Evolutionary conservation across 2,329 filamentous ascomycete genomes (phyloP), one percentile per base, ranked within the genome.

Genomic region (Ceratocystis cubensis): DNA sequence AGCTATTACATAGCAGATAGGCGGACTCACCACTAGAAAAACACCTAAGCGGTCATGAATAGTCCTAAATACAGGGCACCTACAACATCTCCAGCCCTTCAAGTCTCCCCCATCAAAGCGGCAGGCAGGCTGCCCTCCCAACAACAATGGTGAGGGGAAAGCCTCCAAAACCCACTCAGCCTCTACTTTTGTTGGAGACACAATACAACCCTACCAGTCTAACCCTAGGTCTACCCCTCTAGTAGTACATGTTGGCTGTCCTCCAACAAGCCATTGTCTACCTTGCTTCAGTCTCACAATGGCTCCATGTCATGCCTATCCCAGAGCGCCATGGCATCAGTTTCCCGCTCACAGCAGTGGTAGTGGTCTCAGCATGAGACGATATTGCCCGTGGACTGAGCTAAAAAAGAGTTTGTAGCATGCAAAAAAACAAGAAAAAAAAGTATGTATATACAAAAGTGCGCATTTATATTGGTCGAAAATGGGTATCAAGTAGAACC

Each of bases 401-500:
- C 37, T 5, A 41, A 15, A 13, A 41, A 15, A 5, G 37, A 41
- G 37, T 41, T 41, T 41, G 37, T 5, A 13, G 37, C 37, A 41
- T 15, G 10, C 37, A 41, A 41, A 13, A 41, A 41, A 15, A 41
- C 3, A 41, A 4, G 3, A 13, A 15, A 41, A 41, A 41, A 13
- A 41, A 13, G 2, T 0, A 10, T 41, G 13, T 41, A 41, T 41
- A 15, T 41, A 41, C 37, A 41, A 41, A 13, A 41, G 37, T 41
- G 37, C 13, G 37, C 13, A 41, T 41, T 57, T 66, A n/a, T 48
- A 41, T 66, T 61, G 17, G 30, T 41, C 25, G 56, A 17, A 65
- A 57, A 28, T 59, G 56, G 56, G 56, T 59, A 59, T 59, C 56
- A 59, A 37, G 33, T 8, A 59, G 28, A 57, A 57, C 13, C 53